A percentile compares a stretch with the other conserved stretches of the same genome.
Conservation (phyloP, 75 land plant genomes). For the Selaginella moellendorffii region DNA sequence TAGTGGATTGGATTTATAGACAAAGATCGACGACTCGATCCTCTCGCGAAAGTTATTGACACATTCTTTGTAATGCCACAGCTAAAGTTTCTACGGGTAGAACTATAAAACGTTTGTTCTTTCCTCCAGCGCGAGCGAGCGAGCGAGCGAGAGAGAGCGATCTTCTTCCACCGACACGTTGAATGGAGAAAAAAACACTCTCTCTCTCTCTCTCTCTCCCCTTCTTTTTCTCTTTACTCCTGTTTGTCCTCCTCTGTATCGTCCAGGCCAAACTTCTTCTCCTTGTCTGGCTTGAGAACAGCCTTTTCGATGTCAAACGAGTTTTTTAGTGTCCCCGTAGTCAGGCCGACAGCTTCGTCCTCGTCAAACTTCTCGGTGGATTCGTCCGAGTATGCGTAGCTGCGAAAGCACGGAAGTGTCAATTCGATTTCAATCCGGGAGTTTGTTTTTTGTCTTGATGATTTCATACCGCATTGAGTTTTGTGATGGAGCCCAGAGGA, state of each 20-base stretch:
- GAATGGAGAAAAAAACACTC: too few species aligned
- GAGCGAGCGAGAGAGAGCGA: too few species aligned
- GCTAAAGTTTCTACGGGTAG: too few species aligned
- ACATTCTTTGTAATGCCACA: too few species aligned
- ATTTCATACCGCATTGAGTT: constrained; percentile 37
- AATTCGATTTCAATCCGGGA: neutral
- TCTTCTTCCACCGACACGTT: too few species aligned
- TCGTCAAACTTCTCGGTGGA: constrained; percentile 16
- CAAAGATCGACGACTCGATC: too few species aligned
- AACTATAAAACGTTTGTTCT: too few species aligned
- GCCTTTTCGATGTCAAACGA: constrained; percentile 2
- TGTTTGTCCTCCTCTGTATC: neutral
- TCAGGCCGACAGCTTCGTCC: constrained; percentile 16
- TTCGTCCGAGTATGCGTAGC: constrained; percentile 24
- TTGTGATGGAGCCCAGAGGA: constrained; percentile 54
- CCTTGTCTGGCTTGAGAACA: neutral
- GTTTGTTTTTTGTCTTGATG: neutral
- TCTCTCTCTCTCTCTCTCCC: too few species aligned
- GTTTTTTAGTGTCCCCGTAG: neutral
- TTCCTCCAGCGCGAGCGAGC: too few species aligned
- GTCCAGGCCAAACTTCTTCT: neutral
- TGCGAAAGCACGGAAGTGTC: neutral
- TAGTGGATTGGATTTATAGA: too few species aligned
- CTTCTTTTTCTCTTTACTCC: neutral
- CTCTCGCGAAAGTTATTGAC: too few species aligned